Evolutionary conservation across 805 yeast species (phyloP).

Genomic region (Limtongia smithiae): DNA sequence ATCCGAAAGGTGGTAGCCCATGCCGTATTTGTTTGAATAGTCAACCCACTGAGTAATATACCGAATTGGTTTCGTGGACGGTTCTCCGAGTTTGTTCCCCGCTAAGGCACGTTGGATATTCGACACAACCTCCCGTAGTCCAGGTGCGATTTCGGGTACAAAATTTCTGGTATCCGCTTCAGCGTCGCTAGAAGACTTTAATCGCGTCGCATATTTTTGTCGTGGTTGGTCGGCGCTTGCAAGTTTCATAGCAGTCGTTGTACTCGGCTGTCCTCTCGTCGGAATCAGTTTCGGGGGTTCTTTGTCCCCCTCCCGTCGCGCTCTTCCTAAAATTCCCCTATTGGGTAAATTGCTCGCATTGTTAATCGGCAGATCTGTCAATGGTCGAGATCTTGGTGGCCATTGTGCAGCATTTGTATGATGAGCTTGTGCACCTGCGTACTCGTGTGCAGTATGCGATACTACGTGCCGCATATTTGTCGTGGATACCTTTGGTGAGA

Average conservation of each 20-base stretch:
- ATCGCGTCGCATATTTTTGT: too few species aligned
- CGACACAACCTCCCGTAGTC: slow-evolving; percentile 6
- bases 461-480: slow-evolving; percentile 19
- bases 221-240: too few species aligned
- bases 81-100: not conserved
- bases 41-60: slow-evolving; percentile 95
- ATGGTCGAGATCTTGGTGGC: slow-evolving; percentile 13
- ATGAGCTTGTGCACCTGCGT: not conserved
- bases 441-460: slow-evolving; percentile 12
- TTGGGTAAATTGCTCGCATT: not conserved
- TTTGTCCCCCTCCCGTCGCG: slow-evolving; percentile 17
- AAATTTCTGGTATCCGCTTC: not conserved
- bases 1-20: slow-evolving; percentile 85
- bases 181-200: too few species aligned
- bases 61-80: not conserved
- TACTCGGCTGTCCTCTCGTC: too few species aligned
- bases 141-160: not conserved
- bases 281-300: slow-evolving; percentile 6
- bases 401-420: slow-evolving; percentile 7
- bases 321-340: slow-evolving; percentile 10
- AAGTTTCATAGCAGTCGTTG: too few species aligned
- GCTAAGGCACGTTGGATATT: slow-evolving; percentile 7
- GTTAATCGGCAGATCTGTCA: slow-evolving; percentile 22
- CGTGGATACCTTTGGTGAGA: slow-evolving; percentile 22
- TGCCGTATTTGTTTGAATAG: slow-evolving; percentile 91